A percentile compares a stretch with the other conserved stretches of the same genome.
Conservation (phyloP, 345 rosid genomes). For the Schrenkiella parvula region DNA sequence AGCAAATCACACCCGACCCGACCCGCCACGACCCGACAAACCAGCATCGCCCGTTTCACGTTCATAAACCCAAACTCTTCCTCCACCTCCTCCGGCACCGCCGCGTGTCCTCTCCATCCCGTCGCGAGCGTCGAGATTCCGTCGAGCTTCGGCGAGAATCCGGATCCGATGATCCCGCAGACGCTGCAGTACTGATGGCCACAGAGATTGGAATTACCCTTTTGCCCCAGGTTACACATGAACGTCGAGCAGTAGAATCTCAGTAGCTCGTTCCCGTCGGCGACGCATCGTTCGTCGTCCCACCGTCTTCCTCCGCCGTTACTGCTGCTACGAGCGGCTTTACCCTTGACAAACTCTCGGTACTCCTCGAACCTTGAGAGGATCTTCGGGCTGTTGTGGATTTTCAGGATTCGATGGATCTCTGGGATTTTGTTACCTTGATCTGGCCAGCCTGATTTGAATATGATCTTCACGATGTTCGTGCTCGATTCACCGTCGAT, state of each 20-base stretch:
- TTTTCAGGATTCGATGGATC: constrained; percentile 69
- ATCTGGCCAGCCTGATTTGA: constrained; percentile 77
- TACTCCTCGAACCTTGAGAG: constrained; percentile 83
- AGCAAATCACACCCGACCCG: constrained; percentile 66
- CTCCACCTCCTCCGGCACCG: constrained; percentile 72
- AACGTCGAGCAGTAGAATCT: constrained; percentile 88
- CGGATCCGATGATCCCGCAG: constrained; percentile 74
- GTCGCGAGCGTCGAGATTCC: constrained; percentile 74
- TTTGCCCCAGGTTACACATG: constrained; percentile 64
- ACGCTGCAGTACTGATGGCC: constrained; percentile 76
- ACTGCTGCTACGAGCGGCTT: constrained; percentile 47
- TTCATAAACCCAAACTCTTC: constrained; percentile 93
- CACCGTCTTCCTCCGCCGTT: constrained; percentile 33
- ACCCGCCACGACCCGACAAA: constrained; percentile 70
- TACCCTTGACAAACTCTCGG: constrained; percentile 74
- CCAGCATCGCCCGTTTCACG: constrained; percentile 86
- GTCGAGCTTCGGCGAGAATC: constrained; percentile 88
- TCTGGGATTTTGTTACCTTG: constrained; percentile 36
- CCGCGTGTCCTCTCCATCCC: constrained; percentile 83
- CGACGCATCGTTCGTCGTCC: constrained; percentile 84
- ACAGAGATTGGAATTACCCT: constrained; percentile 53
- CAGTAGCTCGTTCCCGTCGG: constrained; percentile 94
- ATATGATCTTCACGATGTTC: constrained; percentile 80
- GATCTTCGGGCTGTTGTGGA: constrained; percentile 73
- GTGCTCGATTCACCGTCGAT: constrained; percentile 73